A percentile compares a stretch with the other conserved stretches of the same genome.
These are phyloP conservation scores for Teratosphaeria nubilosa DNA, from an alignment of 2,329 filamentous ascomycete species.

Conservation along the genomic window DNA sequence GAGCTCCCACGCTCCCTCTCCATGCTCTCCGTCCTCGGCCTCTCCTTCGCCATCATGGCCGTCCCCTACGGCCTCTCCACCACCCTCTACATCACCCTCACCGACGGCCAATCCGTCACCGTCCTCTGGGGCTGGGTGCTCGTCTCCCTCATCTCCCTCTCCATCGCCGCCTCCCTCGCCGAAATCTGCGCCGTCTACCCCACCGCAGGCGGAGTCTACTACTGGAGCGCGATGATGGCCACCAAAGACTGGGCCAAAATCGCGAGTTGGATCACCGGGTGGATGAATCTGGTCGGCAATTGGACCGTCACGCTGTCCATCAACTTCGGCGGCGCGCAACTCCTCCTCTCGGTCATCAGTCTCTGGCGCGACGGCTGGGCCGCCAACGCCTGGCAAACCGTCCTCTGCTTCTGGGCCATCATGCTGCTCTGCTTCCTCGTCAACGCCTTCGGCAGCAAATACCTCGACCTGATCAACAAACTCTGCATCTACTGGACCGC, in stretches of 20 bases:
- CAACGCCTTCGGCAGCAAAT: constrained; percentile 54
- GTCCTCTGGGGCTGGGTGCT: constrained; percentile 62
- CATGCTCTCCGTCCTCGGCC: constrained; percentile 59
- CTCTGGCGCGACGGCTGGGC: constrained; percentile 61
- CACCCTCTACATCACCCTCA: constrained; percentile 57
- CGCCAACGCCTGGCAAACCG: constrained; percentile 58
- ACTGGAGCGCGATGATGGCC: constrained; percentile 57
- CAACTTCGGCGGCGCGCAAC: constrained; percentile 63
- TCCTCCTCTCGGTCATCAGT: constrained; percentile 57
- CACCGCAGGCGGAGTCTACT: constrained; percentile 60
- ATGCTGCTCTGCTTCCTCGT: constrained; percentile 55
- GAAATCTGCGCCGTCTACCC: constrained; percentile 62
- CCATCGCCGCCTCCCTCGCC: constrained; percentile 55
- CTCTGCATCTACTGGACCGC: constrained; percentile 65
- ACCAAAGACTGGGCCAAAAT: constrained; percentile 56
- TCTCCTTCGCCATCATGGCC: constrained; percentile 68
- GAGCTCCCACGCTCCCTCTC: constrained; percentile 57
- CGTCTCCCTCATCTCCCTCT: constrained; percentile 52
- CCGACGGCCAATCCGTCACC: constrained; percentile 58
- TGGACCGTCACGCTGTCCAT: constrained; percentile 57
- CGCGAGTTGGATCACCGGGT: constrained; percentile 61
- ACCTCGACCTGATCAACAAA: constrained; percentile 60
- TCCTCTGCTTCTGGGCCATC: constrained; percentile 62
- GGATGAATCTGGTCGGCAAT: constrained; percentile 65
- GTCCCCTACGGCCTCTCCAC: constrained; percentile 59